Conservation (phyloP, 805 yeast species). For the Ogataea trehalophila region DNA sequence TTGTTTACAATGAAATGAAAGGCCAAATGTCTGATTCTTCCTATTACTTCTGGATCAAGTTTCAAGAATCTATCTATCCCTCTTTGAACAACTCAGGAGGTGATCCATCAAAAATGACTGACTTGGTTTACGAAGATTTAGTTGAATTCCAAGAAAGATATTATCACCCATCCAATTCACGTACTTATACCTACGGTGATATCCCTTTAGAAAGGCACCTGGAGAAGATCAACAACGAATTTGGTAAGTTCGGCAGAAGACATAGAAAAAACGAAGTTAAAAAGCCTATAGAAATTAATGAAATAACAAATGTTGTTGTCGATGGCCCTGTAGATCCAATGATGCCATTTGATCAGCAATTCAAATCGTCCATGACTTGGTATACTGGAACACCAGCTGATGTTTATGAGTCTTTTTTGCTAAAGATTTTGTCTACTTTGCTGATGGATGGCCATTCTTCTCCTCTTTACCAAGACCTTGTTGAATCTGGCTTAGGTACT, state of each 20-base stretch:
- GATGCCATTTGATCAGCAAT: conserved; percentile 61
- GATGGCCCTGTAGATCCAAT: conserved; percentile 83
- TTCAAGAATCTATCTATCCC: conserved; percentile 79
- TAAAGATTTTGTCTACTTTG: conserved; percentile 65
- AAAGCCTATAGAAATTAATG: conserved; percentile 43
- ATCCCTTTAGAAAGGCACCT: conserved; percentile 61
- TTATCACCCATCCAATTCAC: conserved; percentile 89
- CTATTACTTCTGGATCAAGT: conserved; percentile 78
- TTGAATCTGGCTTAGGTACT: conserved; percentile 79
- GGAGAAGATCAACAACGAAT: conserved; percentile 47
- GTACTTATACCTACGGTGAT: conserved; percentile 83
- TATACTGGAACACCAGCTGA: conserved; percentile 69
- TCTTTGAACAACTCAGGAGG: conserved; percentile 90
- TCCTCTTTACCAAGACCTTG: conserved; percentile 78
- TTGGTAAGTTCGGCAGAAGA: conserved; percentile 50
- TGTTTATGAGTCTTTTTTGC: conserved; percentile 62
- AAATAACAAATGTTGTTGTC: conserved; percentile 32
- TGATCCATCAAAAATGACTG: conserved; percentile 78
- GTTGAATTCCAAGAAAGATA: conserved; percentile 66
- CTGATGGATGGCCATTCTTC: conserved; percentile 90
- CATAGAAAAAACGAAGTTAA: conserved; percentile 27
- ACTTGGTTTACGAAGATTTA: conserved; percentile 68
- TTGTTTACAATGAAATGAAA: conserved; percentile 97
- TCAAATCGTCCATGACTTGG: conserved; percentile 86
- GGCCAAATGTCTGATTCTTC: conserved; percentile 91